phyloP scores from a whole-genome alignment of 1,284 basidiomycete species.

The Cryptococcus sp. region DNA sequence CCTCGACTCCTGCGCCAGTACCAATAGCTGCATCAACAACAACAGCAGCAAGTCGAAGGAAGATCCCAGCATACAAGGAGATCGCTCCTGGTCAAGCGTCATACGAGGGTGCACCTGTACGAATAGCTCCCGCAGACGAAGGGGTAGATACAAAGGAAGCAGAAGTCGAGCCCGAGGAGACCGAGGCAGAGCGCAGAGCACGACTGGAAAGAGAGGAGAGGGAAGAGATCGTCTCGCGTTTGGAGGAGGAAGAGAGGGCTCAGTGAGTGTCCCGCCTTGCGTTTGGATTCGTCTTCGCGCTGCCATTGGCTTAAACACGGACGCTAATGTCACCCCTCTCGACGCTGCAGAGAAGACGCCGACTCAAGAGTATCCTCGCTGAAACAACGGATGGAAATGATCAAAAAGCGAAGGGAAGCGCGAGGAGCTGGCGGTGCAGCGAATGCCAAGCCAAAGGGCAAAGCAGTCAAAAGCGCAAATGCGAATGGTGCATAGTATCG shows the following conservation, averaged over 20 bases:
- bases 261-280: constrained; percentile 43
- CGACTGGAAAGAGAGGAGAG: constrained; percentile 48
- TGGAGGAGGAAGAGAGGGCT: constrained; percentile 53
- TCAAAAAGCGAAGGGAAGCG: constrained; percentile 45
- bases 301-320: neutral
- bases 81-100: constrained; percentile 40
- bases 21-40: constrained; percentile 8
- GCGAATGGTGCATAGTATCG: constrained; percentile 6
- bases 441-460: neutral
- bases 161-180: constrained; percentile 45
- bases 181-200: constrained; percentile 41
- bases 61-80: constrained; percentile 34
- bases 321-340: too few species aligned
- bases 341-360: constrained; percentile 48
- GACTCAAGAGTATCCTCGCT: constrained; percentile 49
- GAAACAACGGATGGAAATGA: constrained; percentile 48
- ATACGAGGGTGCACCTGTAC: constrained; percentile 50
- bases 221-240: constrained; percentile 51
- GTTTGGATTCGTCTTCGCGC: neutral
- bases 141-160: constrained; percentile 15
- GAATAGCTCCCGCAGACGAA: constrained; percentile 13
- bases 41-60: constrained; percentile 9
- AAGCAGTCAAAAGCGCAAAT: neutral
- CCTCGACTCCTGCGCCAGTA: neutral
- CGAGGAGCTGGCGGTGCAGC: constrained; percentile 10